A percentile compares a stretch with the other conserved stretches of the same genome.
Evolutionary conservation across 2,329 filamentous ascomycete species (phyloP).

Genomic region (Orbilia ellipsospora): DNA sequence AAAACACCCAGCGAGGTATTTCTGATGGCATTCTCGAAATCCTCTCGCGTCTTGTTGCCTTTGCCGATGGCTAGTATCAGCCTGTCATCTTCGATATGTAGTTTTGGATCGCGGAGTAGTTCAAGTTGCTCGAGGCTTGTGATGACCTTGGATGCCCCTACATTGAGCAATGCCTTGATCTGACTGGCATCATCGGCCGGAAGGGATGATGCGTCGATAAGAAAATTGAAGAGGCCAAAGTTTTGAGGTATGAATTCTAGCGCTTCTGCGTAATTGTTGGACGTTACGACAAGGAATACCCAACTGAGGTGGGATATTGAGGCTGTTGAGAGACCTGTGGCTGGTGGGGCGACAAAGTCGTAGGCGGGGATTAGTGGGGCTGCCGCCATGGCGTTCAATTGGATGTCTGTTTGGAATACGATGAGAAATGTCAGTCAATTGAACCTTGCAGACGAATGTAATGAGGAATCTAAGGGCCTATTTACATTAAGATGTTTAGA

Average conservation of each 20-base stretch:
- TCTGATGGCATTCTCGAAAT: slow-evolving; percentile 57
- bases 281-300: slow-evolving; percentile 68
- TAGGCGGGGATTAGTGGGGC: slow-evolving; percentile 66
- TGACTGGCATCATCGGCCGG: slow-evolving; percentile 72
- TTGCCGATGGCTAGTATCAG: slow-evolving; percentile 68
- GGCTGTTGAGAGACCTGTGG: slow-evolving; percentile 67
- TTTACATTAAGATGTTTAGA: slow-evolving; percentile 7
- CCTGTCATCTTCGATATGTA: slow-evolving; percentile 66
- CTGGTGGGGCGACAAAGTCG: slow-evolving; percentile 64
- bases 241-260: slow-evolving; percentile 69
- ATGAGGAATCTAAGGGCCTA: neutral
- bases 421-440: slow-evolving; percentile 21
- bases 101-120: slow-evolving; percentile 65
- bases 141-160: slow-evolving; percentile 85
- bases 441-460: slow-evolving; percentile 9
- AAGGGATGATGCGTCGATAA: slow-evolving; percentile 80
- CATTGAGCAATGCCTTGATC: slow-evolving; percentile 82
- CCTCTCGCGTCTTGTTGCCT: slow-evolving; percentile 59
- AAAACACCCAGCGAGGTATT: slow-evolving; percentile 59
- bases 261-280: slow-evolving; percentile 65
- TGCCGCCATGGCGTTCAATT: slow-evolving; percentile 58
- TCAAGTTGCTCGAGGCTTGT: slow-evolving; percentile 77
- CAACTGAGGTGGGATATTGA: slow-evolving; percentile 71
- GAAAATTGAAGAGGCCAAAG: slow-evolving; percentile 70
- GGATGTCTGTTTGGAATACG: slow-evolving; percentile 10